Conservation (phyloP, 768 basidiomycete species). For the Myochromella boudieri region DNA sequence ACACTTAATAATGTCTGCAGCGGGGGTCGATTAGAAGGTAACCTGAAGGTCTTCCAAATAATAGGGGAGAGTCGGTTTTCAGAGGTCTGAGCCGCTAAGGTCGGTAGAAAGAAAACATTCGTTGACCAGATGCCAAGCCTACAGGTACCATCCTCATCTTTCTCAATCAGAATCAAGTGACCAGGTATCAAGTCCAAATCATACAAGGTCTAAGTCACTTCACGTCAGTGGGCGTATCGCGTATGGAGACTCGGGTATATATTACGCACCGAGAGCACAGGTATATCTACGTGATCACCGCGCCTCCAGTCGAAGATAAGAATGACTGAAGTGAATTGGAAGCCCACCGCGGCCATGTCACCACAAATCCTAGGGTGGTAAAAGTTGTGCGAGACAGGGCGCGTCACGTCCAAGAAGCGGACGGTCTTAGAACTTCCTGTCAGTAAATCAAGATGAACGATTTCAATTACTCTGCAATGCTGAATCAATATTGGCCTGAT, state of each 20-base stretch:
- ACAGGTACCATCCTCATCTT: background rate
- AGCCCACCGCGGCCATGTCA: conserved; percentile 1
- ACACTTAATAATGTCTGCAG: background rate
- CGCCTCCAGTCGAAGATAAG: conserved; percentile 7
- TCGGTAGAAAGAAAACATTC: too few species aligned
- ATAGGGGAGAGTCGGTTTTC: background rate
- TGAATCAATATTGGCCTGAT: background rate
- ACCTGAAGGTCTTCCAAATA: background rate
- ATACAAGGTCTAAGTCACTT: background rate
- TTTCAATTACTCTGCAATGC: conserved; percentile 3
- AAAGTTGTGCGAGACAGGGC: background rate
- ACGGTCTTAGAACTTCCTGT: background rate
- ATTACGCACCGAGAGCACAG: background rate
- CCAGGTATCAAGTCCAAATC: conserved; percentile 1
- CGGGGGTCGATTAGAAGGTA: background rate
- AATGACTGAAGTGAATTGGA: background rate
- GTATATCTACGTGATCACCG: background rate
- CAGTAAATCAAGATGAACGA: background rate
- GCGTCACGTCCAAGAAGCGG: background rate
- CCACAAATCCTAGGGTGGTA: conserved; percentile 1
- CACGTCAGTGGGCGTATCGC: background rate
- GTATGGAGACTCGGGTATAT: background rate
- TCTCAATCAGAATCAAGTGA: conserved; percentile 1
- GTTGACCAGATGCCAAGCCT: background rate
- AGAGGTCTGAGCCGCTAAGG: too few species aligned